phyloP scores from a whole-genome alignment of 805 yeast genomes.

The Metschnikowia gelsemii region DNA sequence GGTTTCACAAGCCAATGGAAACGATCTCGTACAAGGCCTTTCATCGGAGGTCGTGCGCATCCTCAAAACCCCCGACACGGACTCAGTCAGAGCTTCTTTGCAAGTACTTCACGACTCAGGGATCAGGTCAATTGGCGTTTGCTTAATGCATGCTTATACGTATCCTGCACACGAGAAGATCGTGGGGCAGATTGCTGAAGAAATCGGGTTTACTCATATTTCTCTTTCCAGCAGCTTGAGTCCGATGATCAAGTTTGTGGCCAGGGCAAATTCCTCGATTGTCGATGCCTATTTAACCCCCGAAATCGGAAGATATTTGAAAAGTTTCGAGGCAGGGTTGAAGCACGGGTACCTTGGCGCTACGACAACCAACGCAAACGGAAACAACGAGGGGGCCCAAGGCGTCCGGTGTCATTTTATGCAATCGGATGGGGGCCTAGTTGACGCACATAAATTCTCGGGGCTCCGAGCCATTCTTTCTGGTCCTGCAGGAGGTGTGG shows the following conservation, averaged over 20 bases:
- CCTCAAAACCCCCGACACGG: constrained; percentile 32
- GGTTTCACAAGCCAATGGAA: constrained; percentile 22
- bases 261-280: constrained; percentile 42
- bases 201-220: constrained; percentile 37
- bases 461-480: constrained; percentile 87
- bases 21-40: constrained; percentile 35
- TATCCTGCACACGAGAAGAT: constrained; percentile 39
- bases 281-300: constrained; percentile 47
- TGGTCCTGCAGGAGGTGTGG: constrained; percentile 98
- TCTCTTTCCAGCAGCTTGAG: constrained; percentile 42
- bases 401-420: constrained; percentile 72
- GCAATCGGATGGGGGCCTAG: constrained; percentile 97
- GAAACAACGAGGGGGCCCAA: no score
- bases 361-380: constrained; percentile 33
- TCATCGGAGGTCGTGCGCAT: constrained; percentile 37
- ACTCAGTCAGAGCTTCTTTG: constrained; percentile 25
- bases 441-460: constrained; percentile 77
- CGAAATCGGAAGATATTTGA: constrained; percentile 34
- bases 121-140: constrained; percentile 29
- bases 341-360: constrained; percentile 34
- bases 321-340: constrained; percentile 41
- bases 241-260: constrained; percentile 46
- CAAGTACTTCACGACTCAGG: constrained; percentile 24
- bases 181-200: constrained; percentile 35
- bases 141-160: constrained; percentile 42